A percentile compares a stretch with the other conserved stretches of the same genome.
Evolutionary conservation across 2,329 filamentous ascomycete species (phyloP).

Genomic region (Fusarium nodosum): DNA sequence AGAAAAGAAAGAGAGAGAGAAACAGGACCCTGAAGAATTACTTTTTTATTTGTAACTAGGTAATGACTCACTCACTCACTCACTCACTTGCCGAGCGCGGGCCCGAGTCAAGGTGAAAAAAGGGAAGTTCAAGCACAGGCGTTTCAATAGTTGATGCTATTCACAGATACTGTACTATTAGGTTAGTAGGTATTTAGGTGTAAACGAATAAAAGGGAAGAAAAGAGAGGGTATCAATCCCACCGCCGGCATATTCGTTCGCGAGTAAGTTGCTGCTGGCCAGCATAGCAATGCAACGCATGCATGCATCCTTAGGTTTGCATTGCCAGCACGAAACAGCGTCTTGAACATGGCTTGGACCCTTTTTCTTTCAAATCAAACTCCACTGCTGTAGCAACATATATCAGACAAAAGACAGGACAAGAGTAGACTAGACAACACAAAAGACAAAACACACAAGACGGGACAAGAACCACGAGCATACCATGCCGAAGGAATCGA

Average conservation of each 20-base stretch:
- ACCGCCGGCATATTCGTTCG: constrained; percentile 21
- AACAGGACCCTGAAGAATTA: constrained; percentile 23
- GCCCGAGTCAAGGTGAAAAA: constrained; percentile 3
- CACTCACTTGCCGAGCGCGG: constrained; percentile 1
- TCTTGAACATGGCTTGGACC: constrained; percentile 21
- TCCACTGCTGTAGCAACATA: constrained; percentile 27
- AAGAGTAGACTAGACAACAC: neutral
- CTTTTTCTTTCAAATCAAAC: constrained; percentile 5
- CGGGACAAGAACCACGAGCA: neutral
- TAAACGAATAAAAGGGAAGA: neutral
- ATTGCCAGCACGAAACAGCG: constrained; percentile 21
- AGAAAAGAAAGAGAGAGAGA: neutral
- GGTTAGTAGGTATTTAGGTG: neutral
- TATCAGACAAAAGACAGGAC: neutral
- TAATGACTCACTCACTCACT: constrained; percentile 32
- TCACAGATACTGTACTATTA: neutral
- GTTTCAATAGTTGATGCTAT: constrained; percentile 22
- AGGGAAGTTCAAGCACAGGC: constrained; percentile 1
- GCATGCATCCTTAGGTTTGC: neutral
- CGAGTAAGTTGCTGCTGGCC: constrained; percentile 6
- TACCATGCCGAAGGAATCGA: neutral
- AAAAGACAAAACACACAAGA: neutral
- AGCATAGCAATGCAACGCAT: constrained; percentile 2
- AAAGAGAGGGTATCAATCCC: neutral
- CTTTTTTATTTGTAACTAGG: neutral